phyloP scores from a whole-genome alignment of 768 basidiomycete genomes.

The Amanita exitialis region DNA sequence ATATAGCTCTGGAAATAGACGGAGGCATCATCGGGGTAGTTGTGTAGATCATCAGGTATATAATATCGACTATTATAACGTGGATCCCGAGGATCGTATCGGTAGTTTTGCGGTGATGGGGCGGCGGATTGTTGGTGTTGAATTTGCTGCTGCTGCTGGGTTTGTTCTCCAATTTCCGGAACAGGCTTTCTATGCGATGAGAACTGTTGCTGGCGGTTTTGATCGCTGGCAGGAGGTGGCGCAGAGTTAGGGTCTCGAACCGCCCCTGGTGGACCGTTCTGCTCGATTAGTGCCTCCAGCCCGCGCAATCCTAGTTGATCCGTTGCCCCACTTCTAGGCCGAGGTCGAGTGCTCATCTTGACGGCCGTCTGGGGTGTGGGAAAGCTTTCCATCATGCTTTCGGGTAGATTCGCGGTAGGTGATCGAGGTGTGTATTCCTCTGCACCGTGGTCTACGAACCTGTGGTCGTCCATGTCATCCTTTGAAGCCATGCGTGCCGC shows the following conservation, averaged over 20 bases:
- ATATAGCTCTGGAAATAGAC: constrained; percentile 52
- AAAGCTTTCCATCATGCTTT: constrained; percentile 13
- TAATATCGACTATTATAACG: constrained; percentile 23
- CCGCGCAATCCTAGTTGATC: constrained; percentile 54
- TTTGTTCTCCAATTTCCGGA: constrained; percentile 7
- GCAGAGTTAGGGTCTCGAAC: constrained; percentile 15
- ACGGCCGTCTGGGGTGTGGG: constrained; percentile 8
- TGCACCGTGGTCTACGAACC: constrained; percentile 21
- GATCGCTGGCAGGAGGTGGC: constrained; percentile 13
- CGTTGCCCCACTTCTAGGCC: constrained; percentile 45
- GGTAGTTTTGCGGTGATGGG: constrained; percentile 5
- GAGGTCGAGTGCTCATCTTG: constrained; percentile 26
- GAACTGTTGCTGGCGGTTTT: constrained; percentile 10
- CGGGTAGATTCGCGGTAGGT: constrained; percentile 39
- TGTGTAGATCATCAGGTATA: constrained; percentile 45
- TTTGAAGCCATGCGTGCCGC: constrained; percentile 2
- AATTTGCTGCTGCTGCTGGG: constrained; percentile 10
- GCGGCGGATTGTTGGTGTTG: constrained; percentile 8
- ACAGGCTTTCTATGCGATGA: constrained; percentile 15
- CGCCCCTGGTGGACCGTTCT: constrained; percentile 16
- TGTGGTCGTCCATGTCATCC: constrained; percentile 13
- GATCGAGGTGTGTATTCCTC: constrained; percentile 58
- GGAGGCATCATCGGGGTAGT: constrained; percentile 49
- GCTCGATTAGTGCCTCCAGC: constrained; percentile 48
- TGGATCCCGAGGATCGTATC: constrained; percentile 11